These are phyloP conservation scores for Zasmidium angulare DNA, from an alignment of 2,329 filamentous ascomycete genomes.

Conservation along the genomic window DNA sequence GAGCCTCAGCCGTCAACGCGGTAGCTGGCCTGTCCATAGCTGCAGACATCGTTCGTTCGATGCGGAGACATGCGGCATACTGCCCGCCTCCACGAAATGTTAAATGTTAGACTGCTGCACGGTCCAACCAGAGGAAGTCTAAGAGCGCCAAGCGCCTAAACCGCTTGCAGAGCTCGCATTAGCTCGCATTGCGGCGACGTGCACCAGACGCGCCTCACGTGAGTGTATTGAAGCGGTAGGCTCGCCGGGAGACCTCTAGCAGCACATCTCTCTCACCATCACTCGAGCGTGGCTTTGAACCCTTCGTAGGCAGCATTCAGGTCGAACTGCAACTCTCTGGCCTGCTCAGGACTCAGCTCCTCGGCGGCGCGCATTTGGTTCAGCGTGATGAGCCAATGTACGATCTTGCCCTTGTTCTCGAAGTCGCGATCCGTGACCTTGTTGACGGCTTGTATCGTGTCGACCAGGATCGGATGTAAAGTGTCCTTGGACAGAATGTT, in stretches of 20 bases:
- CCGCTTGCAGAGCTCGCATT: not conserved
- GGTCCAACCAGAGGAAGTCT: slow-evolving; percentile 5
- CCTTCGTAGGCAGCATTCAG: slow-evolving; percentile 93
- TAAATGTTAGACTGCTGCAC: not conserved
- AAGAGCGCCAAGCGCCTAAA: not conserved
- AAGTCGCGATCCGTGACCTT: slow-evolving; percentile 95
- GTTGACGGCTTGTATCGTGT: slow-evolving; percentile 96
- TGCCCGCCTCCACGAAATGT: not conserved
- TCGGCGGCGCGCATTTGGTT: slow-evolving; percentile 98
- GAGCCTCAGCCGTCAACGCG: slow-evolving; percentile 13
- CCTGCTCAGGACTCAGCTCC: slow-evolving; percentile 82
- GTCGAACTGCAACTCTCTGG: slow-evolving; percentile 84
- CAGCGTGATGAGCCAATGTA: slow-evolving; percentile 94
- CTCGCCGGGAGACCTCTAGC: no score
- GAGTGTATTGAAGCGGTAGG: not conserved
- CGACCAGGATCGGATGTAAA: slow-evolving; percentile 88
- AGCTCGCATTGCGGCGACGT: no score
- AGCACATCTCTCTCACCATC: slow-evolving; percentile 8
- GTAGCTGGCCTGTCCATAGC: slow-evolving; percentile 3
- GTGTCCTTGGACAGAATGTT: slow-evolving; percentile 93
- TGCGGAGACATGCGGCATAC: not conserved
- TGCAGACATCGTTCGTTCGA: not conserved
- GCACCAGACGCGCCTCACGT: not conserved
- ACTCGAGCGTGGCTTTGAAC: slow-evolving; percentile 74
- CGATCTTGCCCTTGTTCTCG: slow-evolving; percentile 92